These are phyloP conservation scores for Lactarius trivialis DNA, from an alignment of 768 basidiomycete genomes.

Conservation along the genomic window DNA sequence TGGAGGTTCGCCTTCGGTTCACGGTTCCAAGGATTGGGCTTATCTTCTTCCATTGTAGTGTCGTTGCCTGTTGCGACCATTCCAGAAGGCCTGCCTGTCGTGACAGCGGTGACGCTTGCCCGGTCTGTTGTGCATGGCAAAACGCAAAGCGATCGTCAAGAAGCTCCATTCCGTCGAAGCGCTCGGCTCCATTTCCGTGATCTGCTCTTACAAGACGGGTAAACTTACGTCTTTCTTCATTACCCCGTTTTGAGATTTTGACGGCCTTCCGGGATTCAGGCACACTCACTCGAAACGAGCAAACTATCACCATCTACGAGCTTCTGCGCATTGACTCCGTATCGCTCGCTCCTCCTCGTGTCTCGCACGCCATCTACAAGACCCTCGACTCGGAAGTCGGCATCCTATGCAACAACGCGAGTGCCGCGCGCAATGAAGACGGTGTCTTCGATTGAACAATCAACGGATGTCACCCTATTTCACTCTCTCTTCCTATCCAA, in stretches of 20 bases:
- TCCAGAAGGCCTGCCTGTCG: slow-evolving; percentile 93
- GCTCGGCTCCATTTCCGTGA: slow-evolving; percentile 91
- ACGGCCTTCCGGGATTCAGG: slow-evolving; percentile 43
- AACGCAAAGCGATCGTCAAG: slow-evolving; percentile 94
- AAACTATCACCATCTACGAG: slow-evolving; percentile 91
- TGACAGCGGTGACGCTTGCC: slow-evolving; percentile 94
- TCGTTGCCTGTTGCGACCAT: slow-evolving; percentile 98
- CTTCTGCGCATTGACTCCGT: slow-evolving; percentile 56
- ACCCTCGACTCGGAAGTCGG: slow-evolving; percentile 81
- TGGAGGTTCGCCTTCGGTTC: slow-evolving; percentile 48
- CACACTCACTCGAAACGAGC: slow-evolving; percentile 92
- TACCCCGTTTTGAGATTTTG: not conserved
- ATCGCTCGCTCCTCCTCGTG: slow-evolving; percentile 34
- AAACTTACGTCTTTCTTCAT: not conserved
- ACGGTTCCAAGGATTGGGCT: not conserved
- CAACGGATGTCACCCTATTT: slow-evolving; percentile 88
- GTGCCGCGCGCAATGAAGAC: slow-evolving; percentile 53
- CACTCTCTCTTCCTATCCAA: slow-evolving; percentile 68
- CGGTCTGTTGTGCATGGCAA: slow-evolving; percentile 92
- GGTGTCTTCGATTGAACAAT: slow-evolving; percentile 77
- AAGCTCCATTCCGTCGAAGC: slow-evolving; percentile 94
- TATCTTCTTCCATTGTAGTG: slow-evolving; percentile 44
- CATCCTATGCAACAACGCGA: slow-evolving; percentile 85
- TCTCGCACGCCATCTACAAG: slow-evolving; percentile 64
- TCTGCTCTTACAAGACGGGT: slow-evolving; percentile 97